Percentiles rank a stretch among this genome's conserved stretches.
These are phyloP conservation scores for Besnoitia besnoiti DNA, from an alignment of 169 alveolate species.

Conservation along the genomic window DNA sequence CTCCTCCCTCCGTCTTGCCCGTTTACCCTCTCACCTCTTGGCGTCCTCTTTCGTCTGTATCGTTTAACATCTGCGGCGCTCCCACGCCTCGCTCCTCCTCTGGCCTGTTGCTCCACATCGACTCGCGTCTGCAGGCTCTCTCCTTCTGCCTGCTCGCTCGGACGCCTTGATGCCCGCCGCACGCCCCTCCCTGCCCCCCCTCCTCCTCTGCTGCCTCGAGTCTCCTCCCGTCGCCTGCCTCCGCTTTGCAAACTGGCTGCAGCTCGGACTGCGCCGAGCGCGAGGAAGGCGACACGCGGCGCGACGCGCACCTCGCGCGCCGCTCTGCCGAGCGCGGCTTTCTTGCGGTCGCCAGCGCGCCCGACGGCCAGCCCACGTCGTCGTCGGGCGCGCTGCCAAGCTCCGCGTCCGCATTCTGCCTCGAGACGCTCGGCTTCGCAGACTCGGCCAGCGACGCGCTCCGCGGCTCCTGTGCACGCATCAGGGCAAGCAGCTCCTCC, in stretches of 20 bases:
- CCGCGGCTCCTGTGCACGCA: neutral
- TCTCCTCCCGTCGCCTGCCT: too few species aligned
- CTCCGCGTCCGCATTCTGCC: neutral
- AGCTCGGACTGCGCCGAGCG: neutral
- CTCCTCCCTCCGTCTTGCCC: neutral
- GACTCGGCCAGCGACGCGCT: neutral
- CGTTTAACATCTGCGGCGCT: neutral
- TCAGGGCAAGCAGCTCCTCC: constrained; percentile 8
- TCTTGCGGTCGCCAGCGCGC: neutral
- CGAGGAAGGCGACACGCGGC: neutral
- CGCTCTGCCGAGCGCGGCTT: neutral
- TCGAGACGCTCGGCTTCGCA: neutral
- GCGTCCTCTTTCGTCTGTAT: neutral
- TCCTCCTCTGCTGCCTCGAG: neutral
- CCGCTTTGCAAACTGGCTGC: neutral
- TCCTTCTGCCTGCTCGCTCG: too few species aligned
- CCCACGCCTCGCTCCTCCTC: too few species aligned
- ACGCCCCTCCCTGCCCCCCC: neutral
- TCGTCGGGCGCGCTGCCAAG: neutral
- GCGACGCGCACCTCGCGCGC: neutral
- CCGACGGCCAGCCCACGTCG: too few species aligned
- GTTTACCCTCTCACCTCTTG: neutral
- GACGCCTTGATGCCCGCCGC: too few species aligned
- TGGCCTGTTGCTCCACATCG: neutral
- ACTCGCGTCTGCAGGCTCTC: too few species aligned